Conservation (phyloP, 1,284 basidiomycete species). For the Cerioporus squamosus region DNA sequence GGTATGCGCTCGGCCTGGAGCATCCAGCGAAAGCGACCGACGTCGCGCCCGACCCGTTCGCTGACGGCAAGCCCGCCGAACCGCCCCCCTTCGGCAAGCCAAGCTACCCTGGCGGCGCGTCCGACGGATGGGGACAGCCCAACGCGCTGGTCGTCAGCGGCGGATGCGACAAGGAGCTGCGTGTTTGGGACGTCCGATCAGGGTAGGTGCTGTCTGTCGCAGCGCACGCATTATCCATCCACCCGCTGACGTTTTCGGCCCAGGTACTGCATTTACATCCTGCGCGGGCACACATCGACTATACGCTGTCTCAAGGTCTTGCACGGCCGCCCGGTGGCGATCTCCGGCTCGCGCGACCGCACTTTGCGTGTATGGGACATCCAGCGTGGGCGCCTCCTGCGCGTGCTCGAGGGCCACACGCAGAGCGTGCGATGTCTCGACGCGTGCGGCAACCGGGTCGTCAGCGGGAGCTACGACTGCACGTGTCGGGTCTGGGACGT, state of each 20-base stretch:
- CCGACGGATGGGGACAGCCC: slow-evolving; percentile 67
- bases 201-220: slow-evolving; percentile 52
- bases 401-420: slow-evolving; percentile 80
- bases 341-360: slow-evolving; percentile 88
- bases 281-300: slow-evolving; percentile 89
- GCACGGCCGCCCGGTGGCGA: slow-evolving; percentile 85
- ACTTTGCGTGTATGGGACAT: slow-evolving; percentile 96
- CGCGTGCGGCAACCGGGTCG: slow-evolving; percentile 79
- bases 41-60: slow-evolving; percentile 16
- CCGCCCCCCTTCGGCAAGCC: slow-evolving; percentile 40
- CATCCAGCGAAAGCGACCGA: slow-evolving; percentile 8
- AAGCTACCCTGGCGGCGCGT: slow-evolving; percentile 69
- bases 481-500: slow-evolving; percentile 73
- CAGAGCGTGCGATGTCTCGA: slow-evolving; percentile 90
- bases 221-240: not conserved
- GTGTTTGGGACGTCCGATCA: slow-evolving; percentile 90
- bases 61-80: slow-evolving; percentile 22
- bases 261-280: slow-evolving; percentile 79
- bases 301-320: slow-evolving; percentile 92
- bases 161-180: slow-evolving; percentile 88
- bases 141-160: slow-evolving; percentile 86
- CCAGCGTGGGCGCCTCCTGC: slow-evolving; percentile 72
- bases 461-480: slow-evolving; percentile 90
- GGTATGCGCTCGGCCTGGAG: slow-evolving; percentile 41
- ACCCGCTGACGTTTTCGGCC: not conserved